A percentile compares a stretch with the other conserved stretches of the same genome.
Evolutionary conservation across 2,329 filamentous ascomycete genomes (phyloP).

Genomic region (Epichloe baconii): DNA sequence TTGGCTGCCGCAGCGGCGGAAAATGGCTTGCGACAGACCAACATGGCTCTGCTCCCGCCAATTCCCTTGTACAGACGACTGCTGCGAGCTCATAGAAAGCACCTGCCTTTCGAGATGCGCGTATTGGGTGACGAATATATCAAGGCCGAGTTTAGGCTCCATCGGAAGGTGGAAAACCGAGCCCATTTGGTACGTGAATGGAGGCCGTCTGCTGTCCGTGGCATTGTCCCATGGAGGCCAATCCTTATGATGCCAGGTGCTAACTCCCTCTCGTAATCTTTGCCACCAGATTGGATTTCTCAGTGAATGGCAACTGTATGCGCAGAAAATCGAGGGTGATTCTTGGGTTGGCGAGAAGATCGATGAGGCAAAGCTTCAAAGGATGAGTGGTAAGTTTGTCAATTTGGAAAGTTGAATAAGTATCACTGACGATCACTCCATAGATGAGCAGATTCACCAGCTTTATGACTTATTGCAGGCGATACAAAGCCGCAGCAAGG

Average conservation of each 20-base stretch:
- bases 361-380: conserved; percentile 71
- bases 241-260: background rate
- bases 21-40: conserved; percentile 22
- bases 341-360: conserved; percentile 74
- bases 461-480: conserved; percentile 88
- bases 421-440: background rate
- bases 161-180: conserved; percentile 76
- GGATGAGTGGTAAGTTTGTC: conserved; percentile 69
- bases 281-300: conserved; percentile 71
- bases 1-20: conserved; percentile 20
- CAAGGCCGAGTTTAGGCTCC: conserved; percentile 81
- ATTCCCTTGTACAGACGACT: conserved; percentile 82
- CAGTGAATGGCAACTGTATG: conserved; percentile 92
- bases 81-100: conserved; percentile 71
- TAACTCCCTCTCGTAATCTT: background rate
- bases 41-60: conserved; percentile 66
- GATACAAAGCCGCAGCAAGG: conserved; percentile 36
- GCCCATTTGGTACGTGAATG: conserved; percentile 60
- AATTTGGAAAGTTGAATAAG: no score
- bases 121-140: conserved; percentile 84
- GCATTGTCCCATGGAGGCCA: no score
- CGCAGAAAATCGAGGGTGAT: conserved; percentile 81
- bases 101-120: conserved; percentile 61
- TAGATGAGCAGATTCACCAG: conserved; percentile 87
- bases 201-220: no score